A percentile compares a stretch with the other conserved stretches of the same genome.
These are phyloP conservation scores for Aspergillus sp. DNA, from an alignment of 2,329 filamentous ascomycete species.

Conservation along the genomic window DNA sequence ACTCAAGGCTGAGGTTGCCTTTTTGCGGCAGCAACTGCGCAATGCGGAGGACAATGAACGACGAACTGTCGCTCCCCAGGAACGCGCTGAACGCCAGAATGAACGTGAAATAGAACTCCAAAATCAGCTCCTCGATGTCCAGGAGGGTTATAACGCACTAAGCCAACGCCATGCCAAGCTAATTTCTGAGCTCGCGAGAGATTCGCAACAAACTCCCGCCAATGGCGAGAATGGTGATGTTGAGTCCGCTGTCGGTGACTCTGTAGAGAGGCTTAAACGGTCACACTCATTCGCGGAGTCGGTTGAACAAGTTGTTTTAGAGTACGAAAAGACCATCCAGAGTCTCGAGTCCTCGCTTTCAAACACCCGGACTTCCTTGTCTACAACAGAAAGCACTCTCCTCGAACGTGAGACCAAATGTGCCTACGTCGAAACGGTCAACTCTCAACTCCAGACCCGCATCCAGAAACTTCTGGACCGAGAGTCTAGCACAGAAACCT, in stretches of 20 bases:
- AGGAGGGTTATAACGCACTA: conserved; percentile 91
- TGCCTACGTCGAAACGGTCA: conserved; percentile 89
- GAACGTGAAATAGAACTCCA: conserved; percentile 88
- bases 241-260: conserved; percentile 66
- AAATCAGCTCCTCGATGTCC: conserved; percentile 85
- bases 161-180: conserved; percentile 93
- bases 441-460: conserved; percentile 81
- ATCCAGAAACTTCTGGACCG: conserved; percentile 92
- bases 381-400: conserved; percentile 79
- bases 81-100: conserved; percentile 74
- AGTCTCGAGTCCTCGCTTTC: conserved; percentile 87
- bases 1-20: conserved; percentile 88
- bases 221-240: conserved; percentile 41
- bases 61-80: conserved; percentile 57
- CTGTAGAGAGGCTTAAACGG: conserved; percentile 83
- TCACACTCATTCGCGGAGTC: conserved; percentile 96
- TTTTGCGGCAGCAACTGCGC: conserved; percentile 89
- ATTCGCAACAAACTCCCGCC: conserved; percentile 59
- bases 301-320: conserved; percentile 91
- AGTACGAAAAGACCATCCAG: conserved; percentile 99
- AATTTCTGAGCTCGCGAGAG: conserved; percentile 88
- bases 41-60: conserved; percentile 70
- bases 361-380: conserved; percentile 78
- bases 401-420: conserved; percentile 93
- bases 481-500: conserved; percentile 86